Evolutionary conservation across 2,329 filamentous ascomycete species (phyloP), one percentile per base, ranked within the genome.

Genomic region (Acrocalymma vagum): DNA sequence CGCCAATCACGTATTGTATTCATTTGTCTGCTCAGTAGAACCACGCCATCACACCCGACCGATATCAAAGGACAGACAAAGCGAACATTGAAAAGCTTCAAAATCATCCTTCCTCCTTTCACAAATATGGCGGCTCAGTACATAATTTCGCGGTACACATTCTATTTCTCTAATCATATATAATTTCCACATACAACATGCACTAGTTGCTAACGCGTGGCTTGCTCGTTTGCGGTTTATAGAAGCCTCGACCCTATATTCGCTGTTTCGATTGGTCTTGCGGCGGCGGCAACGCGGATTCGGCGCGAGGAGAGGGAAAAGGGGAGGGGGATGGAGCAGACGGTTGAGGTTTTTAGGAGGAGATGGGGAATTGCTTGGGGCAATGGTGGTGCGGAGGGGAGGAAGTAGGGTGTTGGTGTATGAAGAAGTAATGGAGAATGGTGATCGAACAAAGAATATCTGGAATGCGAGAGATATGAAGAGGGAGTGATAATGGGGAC

Each of bases 211-310:
- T 30, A 22, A 37, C n/a, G n/a, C n/a, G n/a, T n/a, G n/a, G n/a
- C n/a, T n/a, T n/a, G n/a, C n/a, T 11, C 10, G 5, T 8, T 10
- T 16, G 10, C 25, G 17, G 13, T 4, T 16, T 22, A 20, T 33
- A 78, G 75, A 58, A 55, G 63, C 30, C 67, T 78, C 37, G 76
- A 79, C 42, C 76, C 76, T 24, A 40, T 78, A 38, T 79, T 78
- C 59, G 75, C 76, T 21, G 53, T 77, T 35, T 66, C 66, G n/a
- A 73, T 78, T 38, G 76, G 76, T 33, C 49, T 72, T 35, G 63
- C 68, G 0, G 76, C 76, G 6, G 75, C 75, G 10, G 58, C 51
- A 4, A 67, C 65, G 32, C 62, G 68, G 16, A 70, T 71, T 29
- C 60, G 71, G 30, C 69, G 76, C 11, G 76, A 79, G 48, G 75